A percentile compares a stretch with the other conserved stretches of the same genome.
These are phyloP conservation scores for Ascochyta fabae DNA, from an alignment of 2,329 filamentous ascomycete species.

Conservation along the genomic window DNA sequence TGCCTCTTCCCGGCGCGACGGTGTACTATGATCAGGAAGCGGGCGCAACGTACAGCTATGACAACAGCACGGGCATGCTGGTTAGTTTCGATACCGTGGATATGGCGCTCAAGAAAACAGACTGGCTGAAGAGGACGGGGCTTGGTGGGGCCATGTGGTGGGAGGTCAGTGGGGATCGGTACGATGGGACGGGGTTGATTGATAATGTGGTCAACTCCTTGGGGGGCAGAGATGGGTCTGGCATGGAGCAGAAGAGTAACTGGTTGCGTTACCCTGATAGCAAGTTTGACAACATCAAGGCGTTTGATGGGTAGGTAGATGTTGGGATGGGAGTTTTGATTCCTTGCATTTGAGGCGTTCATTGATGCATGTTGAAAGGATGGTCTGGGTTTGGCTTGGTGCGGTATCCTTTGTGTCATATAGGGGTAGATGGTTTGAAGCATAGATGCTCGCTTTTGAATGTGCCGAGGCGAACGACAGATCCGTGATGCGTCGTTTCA, in stretches of 20 bases:
- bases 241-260: constrained; percentile 58
- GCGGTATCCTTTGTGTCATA: constrained; percentile 25
- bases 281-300: constrained; percentile 58
- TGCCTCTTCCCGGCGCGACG: constrained; percentile 71
- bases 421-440: constrained; percentile 15
- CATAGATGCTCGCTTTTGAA: constrained; percentile 23
- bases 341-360: constrained; percentile 20
- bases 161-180: constrained; percentile 84
- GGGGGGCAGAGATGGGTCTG: constrained; percentile 48
- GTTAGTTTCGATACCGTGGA: constrained; percentile 76
- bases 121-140: constrained; percentile 69
- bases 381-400: constrained; percentile 2
- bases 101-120: constrained; percentile 72
- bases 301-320: constrained; percentile 1
- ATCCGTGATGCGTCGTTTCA: constrained; percentile 15
- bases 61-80: constrained; percentile 67
- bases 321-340: background rate
- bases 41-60: constrained; percentile 80
- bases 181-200: constrained; percentile 67
- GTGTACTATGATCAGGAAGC: constrained; percentile 69
- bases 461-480: constrained; percentile 11
- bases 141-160: constrained; percentile 97
- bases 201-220: constrained; percentile 49
- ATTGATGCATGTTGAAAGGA: constrained; percentile 15
- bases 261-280: constrained; percentile 57